Evolutionary conservation across 2,329 filamentous ascomycete species (phyloP).

Genomic region (Botrytis sinoallii): DNA sequence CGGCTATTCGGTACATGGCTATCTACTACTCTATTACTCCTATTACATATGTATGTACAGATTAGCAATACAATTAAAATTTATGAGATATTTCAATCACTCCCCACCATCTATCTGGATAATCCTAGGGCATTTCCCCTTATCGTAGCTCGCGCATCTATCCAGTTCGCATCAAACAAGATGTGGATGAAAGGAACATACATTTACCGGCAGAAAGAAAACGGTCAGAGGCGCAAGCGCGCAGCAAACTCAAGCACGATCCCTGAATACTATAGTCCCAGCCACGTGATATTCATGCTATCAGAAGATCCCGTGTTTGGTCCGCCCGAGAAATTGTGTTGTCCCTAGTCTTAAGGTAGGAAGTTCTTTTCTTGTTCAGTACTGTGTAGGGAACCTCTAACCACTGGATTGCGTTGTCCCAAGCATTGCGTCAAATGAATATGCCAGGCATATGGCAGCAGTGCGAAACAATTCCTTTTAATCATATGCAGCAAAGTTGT

Average conservation of each 20-base stretch:
- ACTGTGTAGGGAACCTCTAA: no score
- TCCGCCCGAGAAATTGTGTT: not conserved
- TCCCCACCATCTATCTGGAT: not conserved
- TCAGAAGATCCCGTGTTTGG: not conserved
- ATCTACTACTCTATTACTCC: not conserved
- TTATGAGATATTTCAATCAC: not conserved
- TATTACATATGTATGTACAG: not conserved
- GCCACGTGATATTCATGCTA: not conserved
- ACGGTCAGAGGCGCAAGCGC: not conserved
- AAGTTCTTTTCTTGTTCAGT: not conserved
- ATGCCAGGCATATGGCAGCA: not conserved
- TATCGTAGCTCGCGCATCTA: not conserved
- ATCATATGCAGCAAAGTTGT: not conserved
- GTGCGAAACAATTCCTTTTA: not conserved
- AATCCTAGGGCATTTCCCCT: slow-evolving; percentile 5
- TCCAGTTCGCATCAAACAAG: not conserved
- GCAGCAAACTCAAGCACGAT: not conserved
- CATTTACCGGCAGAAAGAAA: not conserved
- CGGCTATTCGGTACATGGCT: not conserved
- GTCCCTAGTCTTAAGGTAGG: not conserved
- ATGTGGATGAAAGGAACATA: not conserved
- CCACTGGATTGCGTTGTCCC: no score
- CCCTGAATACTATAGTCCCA: not conserved
- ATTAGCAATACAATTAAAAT: not conserved
- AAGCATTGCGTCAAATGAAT: not conserved